Evolutionary conservation across 306 rosid species (phyloP).

Genomic region (Corylus americana): DNA sequence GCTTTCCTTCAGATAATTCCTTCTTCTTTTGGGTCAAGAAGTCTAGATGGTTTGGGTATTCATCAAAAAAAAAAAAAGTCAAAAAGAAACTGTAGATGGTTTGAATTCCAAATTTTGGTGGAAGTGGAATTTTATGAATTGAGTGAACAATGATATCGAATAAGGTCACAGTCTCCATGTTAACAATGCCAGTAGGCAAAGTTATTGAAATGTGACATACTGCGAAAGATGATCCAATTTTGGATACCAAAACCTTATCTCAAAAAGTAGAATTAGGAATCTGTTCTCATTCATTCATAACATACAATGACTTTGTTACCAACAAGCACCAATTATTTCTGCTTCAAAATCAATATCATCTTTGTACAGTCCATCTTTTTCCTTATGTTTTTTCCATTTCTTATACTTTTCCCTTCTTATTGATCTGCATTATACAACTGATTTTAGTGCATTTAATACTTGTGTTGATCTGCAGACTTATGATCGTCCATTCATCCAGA

Average conservation of each 20-base stretch:
- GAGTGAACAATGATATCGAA: not conserved
- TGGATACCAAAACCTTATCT: not conserved
- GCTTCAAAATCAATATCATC: not conserved
- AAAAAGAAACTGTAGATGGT: not conserved
- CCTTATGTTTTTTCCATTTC: not conserved
- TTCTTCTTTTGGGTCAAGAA: not conserved
- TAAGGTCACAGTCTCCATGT: not conserved
- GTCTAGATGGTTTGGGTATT: not conserved
- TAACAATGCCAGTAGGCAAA: not conserved
- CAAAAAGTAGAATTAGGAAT: not conserved
- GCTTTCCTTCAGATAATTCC: not conserved
- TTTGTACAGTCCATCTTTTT: not conserved
- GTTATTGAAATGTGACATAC: not conserved
- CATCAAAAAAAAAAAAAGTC: too few relatives aligned
- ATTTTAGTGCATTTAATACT: conserved; percentile 10
- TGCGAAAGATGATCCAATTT: not conserved
- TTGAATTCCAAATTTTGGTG: not conserved
- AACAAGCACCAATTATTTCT: not conserved
- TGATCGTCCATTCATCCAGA: conserved; percentile 62
- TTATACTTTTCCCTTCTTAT: not conserved
- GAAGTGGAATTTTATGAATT: not conserved
- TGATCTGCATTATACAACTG: not conserved
- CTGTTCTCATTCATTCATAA: not conserved
- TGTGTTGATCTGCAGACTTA: conserved; percentile 56
- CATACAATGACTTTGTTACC: not conserved